Conservation (phyloP, 768 basidiomycete species). For the Mycena vulgaris region DNA sequence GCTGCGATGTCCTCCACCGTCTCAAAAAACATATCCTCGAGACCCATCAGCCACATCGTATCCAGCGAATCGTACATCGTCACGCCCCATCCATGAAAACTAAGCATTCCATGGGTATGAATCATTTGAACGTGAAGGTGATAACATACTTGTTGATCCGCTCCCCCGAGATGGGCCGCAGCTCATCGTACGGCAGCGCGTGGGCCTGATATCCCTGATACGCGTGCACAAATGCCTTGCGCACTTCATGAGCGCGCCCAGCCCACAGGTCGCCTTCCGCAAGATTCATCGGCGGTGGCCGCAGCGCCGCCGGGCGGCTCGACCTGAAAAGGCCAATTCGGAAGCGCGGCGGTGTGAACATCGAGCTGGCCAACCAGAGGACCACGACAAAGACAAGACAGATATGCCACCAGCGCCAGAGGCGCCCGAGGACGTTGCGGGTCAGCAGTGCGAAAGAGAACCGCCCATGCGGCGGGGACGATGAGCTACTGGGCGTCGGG, state of each 20-base stretch:
- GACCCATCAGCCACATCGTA: constrained; percentile 86
- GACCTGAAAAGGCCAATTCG: constrained; percentile 29
- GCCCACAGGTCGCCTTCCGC: constrained; percentile 56
- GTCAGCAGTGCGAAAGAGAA: constrained; percentile 1
- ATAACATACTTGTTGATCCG: constrained; percentile 68
- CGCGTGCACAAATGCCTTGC: constrained; percentile 72
- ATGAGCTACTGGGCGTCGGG: background rate
- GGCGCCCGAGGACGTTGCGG: constrained; percentile 6
- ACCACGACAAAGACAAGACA: background rate
- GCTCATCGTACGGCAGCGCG: constrained; percentile 72
- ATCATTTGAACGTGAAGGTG: background rate
- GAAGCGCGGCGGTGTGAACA: constrained; percentile 18
- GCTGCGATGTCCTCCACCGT: constrained; percentile 66
- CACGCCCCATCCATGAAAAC: constrained; percentile 84
- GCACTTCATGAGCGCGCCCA: constrained; percentile 67
- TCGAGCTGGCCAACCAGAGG: constrained; percentile 1
- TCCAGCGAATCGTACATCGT: constrained; percentile 86
- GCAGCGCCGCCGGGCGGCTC: constrained; percentile 15
- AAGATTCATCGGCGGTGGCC: constrained; percentile 17
- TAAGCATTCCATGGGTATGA: constrained; percentile 43
- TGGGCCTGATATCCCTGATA: constrained; percentile 68
- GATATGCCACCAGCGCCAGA: constrained; percentile 26
- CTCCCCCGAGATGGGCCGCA: constrained; percentile 65
- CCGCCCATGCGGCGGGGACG: background rate
- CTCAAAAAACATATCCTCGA: constrained; percentile 74